A percentile compares a stretch with the other conserved stretches of the same genome.
Conservation (phyloP, 192 early-diverging fungal genomes). For the Umbelopsis vinacea region DNA sequence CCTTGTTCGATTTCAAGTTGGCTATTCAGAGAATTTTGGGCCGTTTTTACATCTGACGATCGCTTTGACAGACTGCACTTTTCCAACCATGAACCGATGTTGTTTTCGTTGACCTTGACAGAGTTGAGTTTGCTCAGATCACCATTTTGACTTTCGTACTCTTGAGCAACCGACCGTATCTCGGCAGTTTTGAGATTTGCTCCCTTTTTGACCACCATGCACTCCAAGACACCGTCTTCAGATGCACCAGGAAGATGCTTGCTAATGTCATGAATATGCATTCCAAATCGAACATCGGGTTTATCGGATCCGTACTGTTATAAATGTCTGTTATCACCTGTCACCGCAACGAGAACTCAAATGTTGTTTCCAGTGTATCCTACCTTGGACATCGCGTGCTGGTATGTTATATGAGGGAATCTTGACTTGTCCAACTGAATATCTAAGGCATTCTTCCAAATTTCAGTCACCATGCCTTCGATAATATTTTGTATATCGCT, state of each 20-base stretch:
- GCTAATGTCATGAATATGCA: slow-evolving; percentile 58
- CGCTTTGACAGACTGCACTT: slow-evolving; percentile 36
- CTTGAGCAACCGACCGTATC: not conserved
- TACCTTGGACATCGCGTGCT: slow-evolving; percentile 76
- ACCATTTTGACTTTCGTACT: slow-evolving; percentile 18
- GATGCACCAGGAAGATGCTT: slow-evolving; percentile 34
- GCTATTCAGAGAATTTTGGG: slow-evolving; percentile 24
- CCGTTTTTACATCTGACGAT: slow-evolving; percentile 18
- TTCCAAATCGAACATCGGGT: slow-evolving; percentile 82
- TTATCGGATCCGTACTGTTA: slow-evolving; percentile 86
- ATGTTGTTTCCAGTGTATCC: not conserved
- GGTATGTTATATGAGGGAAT: slow-evolving; percentile 80
- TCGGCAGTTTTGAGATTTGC: slow-evolving; percentile 41
- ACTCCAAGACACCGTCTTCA: slow-evolving; percentile 47
- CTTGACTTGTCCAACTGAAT: slow-evolving; percentile 54
- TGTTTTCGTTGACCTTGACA: slow-evolving; percentile 55
- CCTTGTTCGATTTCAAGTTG: slow-evolving; percentile 50
- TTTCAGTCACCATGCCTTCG: slow-evolving; percentile 69
- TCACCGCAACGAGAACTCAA: not conserved
- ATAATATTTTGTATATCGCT: slow-evolving; percentile 72
- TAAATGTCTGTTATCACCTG: not conserved
- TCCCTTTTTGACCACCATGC: slow-evolving; percentile 54
- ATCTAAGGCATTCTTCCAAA: slow-evolving; percentile 64
- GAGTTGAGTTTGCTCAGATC: slow-evolving; percentile 21
- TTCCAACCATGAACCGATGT: slow-evolving; percentile 43